Base-by-base conservation (phyloP, 176 grass and related monocot genomes). In the Poa pratensis region DNA sequence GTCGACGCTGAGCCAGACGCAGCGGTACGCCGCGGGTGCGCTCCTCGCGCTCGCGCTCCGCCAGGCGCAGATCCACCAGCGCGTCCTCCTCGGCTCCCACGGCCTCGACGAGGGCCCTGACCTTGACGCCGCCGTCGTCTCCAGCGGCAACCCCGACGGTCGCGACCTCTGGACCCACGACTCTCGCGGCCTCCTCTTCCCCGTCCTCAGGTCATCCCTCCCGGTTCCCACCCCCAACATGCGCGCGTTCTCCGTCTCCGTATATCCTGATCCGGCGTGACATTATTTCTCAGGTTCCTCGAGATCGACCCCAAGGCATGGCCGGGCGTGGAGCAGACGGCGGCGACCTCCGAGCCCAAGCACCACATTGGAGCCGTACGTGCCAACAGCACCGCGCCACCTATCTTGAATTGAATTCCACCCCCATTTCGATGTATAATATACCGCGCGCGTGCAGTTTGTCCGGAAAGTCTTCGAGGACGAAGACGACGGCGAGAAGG, bases 21-120 rank as follows among this genome's bases (percentile, higher is more conserved):
- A 95, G 87, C 79, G 91, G 19, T 98, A 98, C 89, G 96, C 96
- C 14, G 91, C 91, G 40, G 96, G 92, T 15, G 93, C 96, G 22
- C 91, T 98, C 24, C 89, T 98, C 19, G 96, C 96, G 0, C 83
- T 98, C 57, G 85, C 96, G 70, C 89, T 98, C 81, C 93, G 91
- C 50, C 96, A 98, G 91, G 96, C 96, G 32, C 93, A 98, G 91
- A 98, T 90, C 83, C 89, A 94, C 86, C 96, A 95, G 86, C 85
- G 88, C 58, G 78, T 85, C 49, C 96, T 86, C 55, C 96, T 98
- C 19, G 96, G 96, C 81, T 85, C 79, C 83, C 89, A 91, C 53
- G 68, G 62, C 34, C 54, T 88, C 66, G 89, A 94, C 64, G 77
- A 84, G 57, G 87, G 85, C 42, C 77, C 81, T 6, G 72, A 67